Evolutionary conservation across 2,329 filamentous ascomycete species (phyloP), one percentile per base, ranked within the genome.

Genomic region (Trichophyton schoenleinii): DNA sequence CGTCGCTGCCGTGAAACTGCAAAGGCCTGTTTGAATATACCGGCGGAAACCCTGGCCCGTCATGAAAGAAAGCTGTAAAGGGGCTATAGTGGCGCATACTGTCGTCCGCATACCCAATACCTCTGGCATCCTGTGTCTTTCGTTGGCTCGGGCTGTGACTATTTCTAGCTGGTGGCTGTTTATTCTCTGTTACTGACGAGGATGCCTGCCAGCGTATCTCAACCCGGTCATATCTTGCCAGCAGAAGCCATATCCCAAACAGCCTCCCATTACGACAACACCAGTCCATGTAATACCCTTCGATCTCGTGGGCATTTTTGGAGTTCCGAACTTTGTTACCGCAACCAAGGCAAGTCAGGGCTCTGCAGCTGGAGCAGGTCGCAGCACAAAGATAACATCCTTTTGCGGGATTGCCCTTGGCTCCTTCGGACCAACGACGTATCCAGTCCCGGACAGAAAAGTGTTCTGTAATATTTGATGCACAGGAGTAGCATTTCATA

Each of bases 211-310:
- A 44, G 9, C 59, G 20, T 44, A 66, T 62, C 22, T 66, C 66
- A 28, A 67, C 61, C n/a, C 66, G 59, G 62, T 77, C 75, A 49
- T 72, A 72, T 15, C 70, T 70, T 57, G 70, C 74, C 6, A 77
- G 68, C 1, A 75, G 60, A 3, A 69, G 63, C 73, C 73, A 77
- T 48, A 75, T 69, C 15, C 72, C 36, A 59, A 72, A 68, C 9
- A 73, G 28, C 6, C 70, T 67, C 15, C 70, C 71, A 3, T 63
- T 57, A 25, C 66, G 65, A 62, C 74, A 76, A 64, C 73, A 75
- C 73, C 72, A 75, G 9, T 61, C 55, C 15, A 64, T 9, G 57
- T 63, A 55, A 53, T 52, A 59, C 3, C 58, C 59, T n/a, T 60
- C 22, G 4, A 63, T 42, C 46, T 62, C 52, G 4, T 36, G 59